Base-by-base conservation (phyloP, 306 rosid genomes). In the Quillaja saponaria region DNA sequence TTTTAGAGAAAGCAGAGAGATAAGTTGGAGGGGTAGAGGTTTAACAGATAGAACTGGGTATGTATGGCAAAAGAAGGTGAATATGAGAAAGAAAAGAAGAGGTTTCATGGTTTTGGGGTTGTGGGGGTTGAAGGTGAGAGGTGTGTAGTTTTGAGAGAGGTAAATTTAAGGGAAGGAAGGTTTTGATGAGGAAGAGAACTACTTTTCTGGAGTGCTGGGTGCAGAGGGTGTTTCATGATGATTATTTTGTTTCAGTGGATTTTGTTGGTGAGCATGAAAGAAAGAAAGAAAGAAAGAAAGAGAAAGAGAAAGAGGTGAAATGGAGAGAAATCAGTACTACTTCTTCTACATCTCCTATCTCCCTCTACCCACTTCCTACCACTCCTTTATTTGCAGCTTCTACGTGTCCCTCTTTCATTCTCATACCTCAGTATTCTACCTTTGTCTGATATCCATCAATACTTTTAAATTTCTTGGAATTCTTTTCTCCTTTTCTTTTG, bases 121-220 rank as follows among this genome's bases (percentile, higher is more conserved):
- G 73, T 53, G 65, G 51, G 55, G 3, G 76, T 25, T 45, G 15
- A 61, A 80, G 77, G 54, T 68, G 87, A 82, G 90, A 65, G 57
- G 70, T 47, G 47, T 58, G 59, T 41, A 65, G 48, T 58, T 74
- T 68, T 70, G 25, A 54, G 58, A 74, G 86, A 70, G 80, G 81
- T 71, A 70, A 81, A 86, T 84, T 82, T 83, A 86, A 80, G 95
- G 96, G 82, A 76, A 76, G 47, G 63, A 58, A 73, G 81, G 83
- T 77, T 82, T 86, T 85, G 94, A 86, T 80, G 80, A 76, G 71
- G 73, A 64, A 72, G 79, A 39, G 73, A 70, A 74, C 47, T 72
- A 72, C 96, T 86, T 89, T 86, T 92, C 67, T 14, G 86, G 95
- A 89, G 95, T 89, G 99, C 89, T 78, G 81, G 80, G 73, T 66